Evolutionary conservation across 2,329 filamentous ascomycete species (phyloP).

Genomic region (Whalleya microplaca): DNA sequence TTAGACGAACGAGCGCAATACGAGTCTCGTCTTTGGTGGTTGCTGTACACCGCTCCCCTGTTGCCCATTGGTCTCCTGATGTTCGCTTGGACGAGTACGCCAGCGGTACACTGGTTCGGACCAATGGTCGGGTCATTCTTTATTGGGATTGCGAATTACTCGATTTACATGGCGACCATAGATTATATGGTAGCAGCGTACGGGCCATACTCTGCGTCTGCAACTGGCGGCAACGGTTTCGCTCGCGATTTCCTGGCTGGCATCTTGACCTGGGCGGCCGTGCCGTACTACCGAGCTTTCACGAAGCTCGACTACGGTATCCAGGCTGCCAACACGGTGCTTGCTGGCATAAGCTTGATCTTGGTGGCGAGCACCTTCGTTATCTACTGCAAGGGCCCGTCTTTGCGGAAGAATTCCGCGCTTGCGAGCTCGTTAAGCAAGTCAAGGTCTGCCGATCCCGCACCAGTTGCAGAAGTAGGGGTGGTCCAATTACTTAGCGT

Average conservation of each 20-base stretch:
- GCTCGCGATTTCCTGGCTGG: conserved; percentile 68
- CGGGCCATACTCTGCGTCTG: conserved; percentile 66
- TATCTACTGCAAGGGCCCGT: conserved; percentile 59
- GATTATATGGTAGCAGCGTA: conserved; percentile 72
- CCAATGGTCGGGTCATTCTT: conserved; percentile 63
- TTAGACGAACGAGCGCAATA: conserved; percentile 60
- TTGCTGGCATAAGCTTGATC: conserved; percentile 53
- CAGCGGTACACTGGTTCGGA: conserved; percentile 62
- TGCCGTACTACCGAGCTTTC: conserved; percentile 56
- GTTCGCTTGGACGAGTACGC: conserved; percentile 63
- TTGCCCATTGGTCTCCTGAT: conserved; percentile 64
- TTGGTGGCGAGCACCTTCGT: conserved; percentile 58
- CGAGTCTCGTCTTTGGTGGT: conserved; percentile 63
- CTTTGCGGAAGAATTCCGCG: conserved; percentile 52
- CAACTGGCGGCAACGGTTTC: conserved; percentile 70
- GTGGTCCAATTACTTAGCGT: too few relatives aligned
- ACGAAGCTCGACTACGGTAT: conserved; percentile 47
- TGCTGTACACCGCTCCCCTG: conserved; percentile 62
- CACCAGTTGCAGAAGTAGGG: too few relatives aligned
- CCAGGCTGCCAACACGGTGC: conserved; percentile 56
- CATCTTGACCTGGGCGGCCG: conserved; percentile 63
- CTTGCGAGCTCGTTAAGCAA: conserved; percentile 53
- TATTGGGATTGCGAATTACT: conserved; percentile 66
- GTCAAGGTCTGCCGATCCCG: background rate
- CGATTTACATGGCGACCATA: conserved; percentile 69